These are phyloP conservation scores for Falciphora oryzae DNA, from an alignment of 2,329 filamentous ascomycete species.

Conservation along the genomic window DNA sequence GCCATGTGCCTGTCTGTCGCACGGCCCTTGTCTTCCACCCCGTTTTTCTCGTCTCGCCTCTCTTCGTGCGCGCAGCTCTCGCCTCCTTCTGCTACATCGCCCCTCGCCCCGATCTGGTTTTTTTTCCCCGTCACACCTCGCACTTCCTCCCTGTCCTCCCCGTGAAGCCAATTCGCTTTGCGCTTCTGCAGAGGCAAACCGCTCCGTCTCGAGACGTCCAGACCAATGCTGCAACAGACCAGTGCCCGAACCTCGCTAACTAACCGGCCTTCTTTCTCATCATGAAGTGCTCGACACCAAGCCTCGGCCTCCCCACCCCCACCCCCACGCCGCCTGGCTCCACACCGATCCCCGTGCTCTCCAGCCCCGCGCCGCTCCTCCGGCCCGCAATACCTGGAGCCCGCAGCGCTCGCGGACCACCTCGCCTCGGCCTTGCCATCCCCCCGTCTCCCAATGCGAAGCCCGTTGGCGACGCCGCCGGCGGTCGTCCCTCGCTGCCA, in stretches of 20 bases:
- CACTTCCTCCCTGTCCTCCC: not conserved
- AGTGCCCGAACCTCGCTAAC: not conserved
- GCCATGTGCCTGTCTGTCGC: not conserved
- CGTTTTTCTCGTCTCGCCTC: not conserved
- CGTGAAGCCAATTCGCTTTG: not conserved
- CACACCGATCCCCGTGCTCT: conserved; percentile 53
- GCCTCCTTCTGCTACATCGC: not conserved
- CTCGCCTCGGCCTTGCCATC: conserved; percentile 82
- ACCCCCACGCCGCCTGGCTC: conserved; percentile 20
- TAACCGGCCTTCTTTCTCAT: not conserved
- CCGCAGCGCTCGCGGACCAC: conserved; percentile 58
- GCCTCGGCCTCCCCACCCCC: conserved; percentile 10
- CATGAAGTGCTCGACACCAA: conserved; percentile 11
- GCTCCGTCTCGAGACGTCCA: not conserved
- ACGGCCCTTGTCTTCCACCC: not conserved
- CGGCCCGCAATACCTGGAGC: conserved; percentile 74
- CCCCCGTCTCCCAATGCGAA: conserved; percentile 80
- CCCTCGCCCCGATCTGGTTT: not conserved
- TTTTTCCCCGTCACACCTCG: not conserved
- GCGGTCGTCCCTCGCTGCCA: conserved; percentile 61
- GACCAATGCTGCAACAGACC: not conserved
- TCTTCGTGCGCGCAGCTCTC: not conserved
- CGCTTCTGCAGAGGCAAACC: not conserved
- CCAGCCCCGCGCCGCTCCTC: conserved; percentile 72
- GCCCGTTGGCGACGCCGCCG: conserved; percentile 55